Evolutionary conservation across 768 basidiomycete genomes (phyloP), one percentile per base, ranked within the genome.

Genomic region (Suillus hirtellus): DNA sequence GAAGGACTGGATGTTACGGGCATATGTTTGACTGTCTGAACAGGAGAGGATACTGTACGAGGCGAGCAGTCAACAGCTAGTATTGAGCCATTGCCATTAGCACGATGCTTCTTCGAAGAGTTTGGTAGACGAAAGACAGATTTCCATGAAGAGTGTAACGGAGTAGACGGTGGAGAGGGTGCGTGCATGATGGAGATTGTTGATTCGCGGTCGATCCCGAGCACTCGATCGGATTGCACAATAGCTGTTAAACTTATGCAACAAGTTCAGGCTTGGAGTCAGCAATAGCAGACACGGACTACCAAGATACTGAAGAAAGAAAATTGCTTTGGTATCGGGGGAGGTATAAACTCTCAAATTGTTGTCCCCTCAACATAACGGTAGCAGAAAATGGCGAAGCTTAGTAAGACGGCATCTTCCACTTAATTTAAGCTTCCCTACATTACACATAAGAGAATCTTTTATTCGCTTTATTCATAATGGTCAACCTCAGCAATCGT

Each of bases 51-150:
- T 49, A 67, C 61, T 31, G 58, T 44, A 53, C 14, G 80, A 64
- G 62, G 75, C 58, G 66, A 75, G 73, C 64, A 86, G 74, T 90
- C 84, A 62, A 87, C 76, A 54, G 83, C 71, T 62, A 87, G 75
- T 21, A 82, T 73, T 53, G 85, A 71, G 44, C 73, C 71, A 66
- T 77, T 79, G 44, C 35, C 64, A 47, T 67, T 72, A 27, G 78
- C 66, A 40, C 81, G 38, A 2, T 68, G 76, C 76, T 87, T 91
- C 79, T 84, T 88, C 56, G 85, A 84, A 9, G 89, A 88, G 69
- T 80, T 89, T 44, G 79, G 86, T 63, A 92, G 79, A 65, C 89
- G 86, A 78, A 93, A 87, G 65, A 92, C 82, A 24, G 89, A 86
- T 76, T 87, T 92, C 91, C 91, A 93, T 59, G 74, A 73, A 2